Evolutionary conservation across 305 asterid genomes (phyloP), one percentile per base, ranked within the genome.

Genomic region (Solanum hybrid): DNA sequence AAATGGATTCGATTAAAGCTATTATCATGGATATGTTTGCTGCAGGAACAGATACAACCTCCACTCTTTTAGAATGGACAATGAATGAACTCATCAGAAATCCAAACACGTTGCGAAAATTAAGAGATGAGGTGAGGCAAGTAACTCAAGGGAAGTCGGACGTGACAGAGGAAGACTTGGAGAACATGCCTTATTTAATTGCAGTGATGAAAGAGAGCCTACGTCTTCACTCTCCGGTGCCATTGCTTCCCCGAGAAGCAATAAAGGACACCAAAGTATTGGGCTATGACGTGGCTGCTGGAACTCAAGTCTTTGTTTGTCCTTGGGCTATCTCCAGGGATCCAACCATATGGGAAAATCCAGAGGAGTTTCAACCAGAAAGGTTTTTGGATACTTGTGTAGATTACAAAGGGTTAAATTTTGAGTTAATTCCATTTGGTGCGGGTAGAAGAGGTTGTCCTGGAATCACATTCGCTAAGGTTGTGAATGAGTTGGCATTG

Each of bases 1-100:
- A 95, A 20, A 90, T 92, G 91, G 97, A 95, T 87, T 93, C 93
- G 42, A 92, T 96, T 66, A 96, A 96, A 91, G 97, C 96, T 31
- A 90, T 96, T 32, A 93, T 95, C 64, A 73, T 95, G 96, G 94
- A 92, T 66, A 91, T 92, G 91, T 93, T 92, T 85, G 73, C 92
- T 4, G 93, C 92, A 6, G 94, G 94, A 12, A 93, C 93, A 1
- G 93, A 92, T 78, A 90, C 93, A 24, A 92, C 92, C 11, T 93
- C 66, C 26, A 82, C 85, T 11, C 90, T 92, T 51, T 26, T 92
- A 80, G 93, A 93, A 22, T 93, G 93, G 94, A 89, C 92, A 81
- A 91, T 93, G 93, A 88, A 93, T 69, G 94, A 93, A 85, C 90
- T 93, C 8, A 79, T 92, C 16, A 86, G 64, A n/a, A 89, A 93